Conservation (phyloP, 129 eudicot genomes). For the Centaurea solstitialis region DNA sequence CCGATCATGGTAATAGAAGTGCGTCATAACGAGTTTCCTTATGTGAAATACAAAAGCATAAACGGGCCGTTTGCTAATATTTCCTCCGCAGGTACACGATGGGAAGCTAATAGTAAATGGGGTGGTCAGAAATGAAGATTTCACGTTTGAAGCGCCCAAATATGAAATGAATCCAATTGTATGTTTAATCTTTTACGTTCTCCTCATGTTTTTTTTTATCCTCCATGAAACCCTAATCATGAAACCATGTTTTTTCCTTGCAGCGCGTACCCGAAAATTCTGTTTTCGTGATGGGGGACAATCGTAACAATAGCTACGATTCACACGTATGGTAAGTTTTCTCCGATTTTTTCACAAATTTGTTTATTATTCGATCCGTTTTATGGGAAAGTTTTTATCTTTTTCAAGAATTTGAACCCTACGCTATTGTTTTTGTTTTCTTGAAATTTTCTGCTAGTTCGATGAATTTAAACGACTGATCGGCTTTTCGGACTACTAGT, state of each 20-base stretch:
- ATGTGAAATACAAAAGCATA: not conserved
- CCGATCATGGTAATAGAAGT: not conserved
- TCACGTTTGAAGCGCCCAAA: constrained; percentile 76
- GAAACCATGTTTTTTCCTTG: not conserved
- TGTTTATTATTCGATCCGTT: not conserved
- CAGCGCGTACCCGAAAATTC: constrained; percentile 91
- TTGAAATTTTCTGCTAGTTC: constrained; percentile 8
- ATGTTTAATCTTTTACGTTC: constrained; percentile 25
- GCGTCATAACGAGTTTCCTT: not conserved
- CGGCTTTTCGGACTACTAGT: not conserved
- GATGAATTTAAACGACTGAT: not conserved
- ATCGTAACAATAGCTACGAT: constrained; percentile 96
- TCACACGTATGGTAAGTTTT: constrained; percentile 87
- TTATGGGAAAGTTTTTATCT: not conserved
- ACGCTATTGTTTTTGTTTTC: not conserved
- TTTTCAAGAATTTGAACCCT: not conserved
- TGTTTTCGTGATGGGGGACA: constrained; percentile 99
- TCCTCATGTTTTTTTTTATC: not conserved
- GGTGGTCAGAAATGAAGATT: constrained; percentile 68
- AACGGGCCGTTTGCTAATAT: not conserved
- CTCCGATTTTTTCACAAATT: not conserved
- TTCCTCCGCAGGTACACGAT: constrained; percentile 64
- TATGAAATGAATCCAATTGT: constrained; percentile 84
- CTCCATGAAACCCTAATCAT: not conserved
- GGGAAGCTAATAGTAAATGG: constrained; percentile 94